Percentiles rank a stretch among this genome's conserved stretches.
These are phyloP conservation scores for Solanum piurae DNA, from an alignment of 257 asterid genomes.

Conservation along the genomic window DNA sequence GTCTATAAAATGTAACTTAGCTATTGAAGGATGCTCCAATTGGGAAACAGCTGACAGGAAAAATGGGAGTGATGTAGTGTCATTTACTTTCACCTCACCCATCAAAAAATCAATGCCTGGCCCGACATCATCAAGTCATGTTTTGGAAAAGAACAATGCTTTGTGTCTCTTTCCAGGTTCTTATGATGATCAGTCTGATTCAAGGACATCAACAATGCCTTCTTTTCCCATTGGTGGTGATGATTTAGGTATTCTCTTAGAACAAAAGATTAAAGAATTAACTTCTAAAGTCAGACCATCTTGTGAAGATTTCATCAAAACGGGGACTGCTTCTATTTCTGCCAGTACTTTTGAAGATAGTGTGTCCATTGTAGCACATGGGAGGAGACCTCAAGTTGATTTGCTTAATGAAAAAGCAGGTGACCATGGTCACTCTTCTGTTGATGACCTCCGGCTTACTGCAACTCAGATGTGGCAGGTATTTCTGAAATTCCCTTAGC, in stretches of 20 bases:
- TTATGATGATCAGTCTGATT: slow-evolving; percentile 22
- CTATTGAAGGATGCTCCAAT: slow-evolving; percentile 35
- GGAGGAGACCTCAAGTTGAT: slow-evolving; percentile 7
- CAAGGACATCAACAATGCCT: slow-evolving; percentile 25
- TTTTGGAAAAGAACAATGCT: slow-evolving; percentile 22
- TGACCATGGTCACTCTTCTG: slow-evolving; percentile 24
- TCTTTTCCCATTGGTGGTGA: slow-evolving; percentile 53
- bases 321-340: slow-evolving; percentile 27
- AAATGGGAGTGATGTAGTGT: slow-evolving; percentile 66
- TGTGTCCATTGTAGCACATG: slow-evolving; percentile 18
- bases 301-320: slow-evolving; percentile 34
- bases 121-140: slow-evolving; percentile 23
- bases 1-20: slow-evolving; percentile 39
- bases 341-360: slow-evolving; percentile 15
- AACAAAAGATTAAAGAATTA: slow-evolving; percentile 80
- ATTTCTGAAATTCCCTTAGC: background rate
- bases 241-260: slow-evolving; percentile 83
- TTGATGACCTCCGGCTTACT: slow-evolving; percentile 25
- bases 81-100: slow-evolving; percentile 95
- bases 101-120: slow-evolving; percentile 53
- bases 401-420: slow-evolving; percentile 20
- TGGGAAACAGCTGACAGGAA: slow-evolving; percentile 58
- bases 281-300: slow-evolving; percentile 62
- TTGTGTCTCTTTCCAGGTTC: slow-evolving; percentile 21
- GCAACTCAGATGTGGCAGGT: slow-evolving; percentile 43